Evolutionary conservation across 805 yeast genomes (phyloP), one percentile per base, ranked within the genome.

Genomic region (Candida yuanshanica): DNA sequence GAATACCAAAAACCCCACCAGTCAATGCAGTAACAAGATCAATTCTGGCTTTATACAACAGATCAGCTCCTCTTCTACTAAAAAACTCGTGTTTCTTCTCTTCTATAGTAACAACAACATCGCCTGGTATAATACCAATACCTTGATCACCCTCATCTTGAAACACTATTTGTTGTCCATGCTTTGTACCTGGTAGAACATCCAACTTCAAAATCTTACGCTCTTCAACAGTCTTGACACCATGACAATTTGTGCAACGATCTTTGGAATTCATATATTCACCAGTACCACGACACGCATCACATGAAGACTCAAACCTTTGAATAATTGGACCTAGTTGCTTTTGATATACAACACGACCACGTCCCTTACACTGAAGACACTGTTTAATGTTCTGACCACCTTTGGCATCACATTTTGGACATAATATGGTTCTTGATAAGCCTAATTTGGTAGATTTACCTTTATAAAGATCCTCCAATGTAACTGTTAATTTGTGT

Each of bases 61-160:
- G 57, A 49, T 77, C 75, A 27, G 70, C 55, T 26, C 60, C 69
- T 36, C 58, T 62, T 45, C 83, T 63, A 12, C 64, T 64, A 41
- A 74, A 69, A 16, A 46, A 50, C 5, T 54, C 50, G 36, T 65
- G 60, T 6, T 42, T 45, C 11, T 45, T 42, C 48, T 73, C 72
- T 29, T 67, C 66, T 20, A 83, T 56, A 2, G 72, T 75, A 9
- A 83, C 70, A 3, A 81, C 62, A 7, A 83, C 81, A 56, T 83
- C 86, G 2, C 90, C 90, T 0, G 89, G 83, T 4, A 72, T 60
- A 4, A 77, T 62, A 45, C 70, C 67, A 16, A 72, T 56, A 0
- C 78, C 83, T 56, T 81, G 83, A 52, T 83, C 89, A 0, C 81
- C 85, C 50, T 75, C 80, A 6, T 79, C 75, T n/a, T 70, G 63